A percentile compares a stretch with the other conserved stretches of the same genome.
phyloP scores from a whole-genome alignment of 2,329 filamentous ascomycete species.

The Aspergillus clavatus region DNA sequence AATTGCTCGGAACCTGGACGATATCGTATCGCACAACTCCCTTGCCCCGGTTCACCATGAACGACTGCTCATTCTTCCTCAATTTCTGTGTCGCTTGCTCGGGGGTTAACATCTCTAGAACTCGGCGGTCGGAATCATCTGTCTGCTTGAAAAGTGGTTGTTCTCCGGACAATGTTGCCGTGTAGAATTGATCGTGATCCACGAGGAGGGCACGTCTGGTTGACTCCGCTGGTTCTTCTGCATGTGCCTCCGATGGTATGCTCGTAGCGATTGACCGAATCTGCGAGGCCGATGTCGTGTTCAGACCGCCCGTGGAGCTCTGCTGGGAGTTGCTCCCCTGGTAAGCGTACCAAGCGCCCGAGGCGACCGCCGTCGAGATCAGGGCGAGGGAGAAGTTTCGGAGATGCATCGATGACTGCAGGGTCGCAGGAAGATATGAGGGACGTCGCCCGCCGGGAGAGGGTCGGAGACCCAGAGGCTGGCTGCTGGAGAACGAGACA shows the following conservation, averaged over 20 bases:
- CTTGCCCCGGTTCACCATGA: constrained; percentile 78
- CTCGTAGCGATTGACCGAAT: constrained; percentile 23
- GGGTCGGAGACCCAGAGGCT: constrained; percentile 34
- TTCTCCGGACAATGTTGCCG: constrained; percentile 77
- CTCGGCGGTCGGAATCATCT: constrained; percentile 75
- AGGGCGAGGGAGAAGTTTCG: constrained; percentile 46
- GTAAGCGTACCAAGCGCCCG: constrained; percentile 48
- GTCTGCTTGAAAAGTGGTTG: constrained; percentile 83
- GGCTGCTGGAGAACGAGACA: constrained; percentile 35
- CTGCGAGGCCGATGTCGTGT: constrained; percentile 21
- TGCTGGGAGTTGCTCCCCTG: constrained; percentile 32
- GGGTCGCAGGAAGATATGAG: constrained; percentile 29
- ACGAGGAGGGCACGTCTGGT: constrained; percentile 70
- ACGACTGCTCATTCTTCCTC: constrained; percentile 85
- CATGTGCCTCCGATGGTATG: constrained; percentile 24
- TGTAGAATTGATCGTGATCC: constrained; percentile 84
- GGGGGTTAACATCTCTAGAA: constrained; percentile 93
- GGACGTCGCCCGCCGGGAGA: constrained; percentile 33
- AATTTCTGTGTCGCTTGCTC: constrained; percentile 90
- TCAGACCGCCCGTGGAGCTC: constrained; percentile 19
- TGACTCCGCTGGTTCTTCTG: constrained; percentile 48
- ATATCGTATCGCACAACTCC: constrained; percentile 93
- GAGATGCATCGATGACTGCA: constrained; percentile 47
- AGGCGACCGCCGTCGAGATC: constrained; percentile 45
- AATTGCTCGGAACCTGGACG: constrained; percentile 90